Conservation (phyloP, 2,329 filamentous ascomycete species). For the Grosmannia huntii region DNA sequence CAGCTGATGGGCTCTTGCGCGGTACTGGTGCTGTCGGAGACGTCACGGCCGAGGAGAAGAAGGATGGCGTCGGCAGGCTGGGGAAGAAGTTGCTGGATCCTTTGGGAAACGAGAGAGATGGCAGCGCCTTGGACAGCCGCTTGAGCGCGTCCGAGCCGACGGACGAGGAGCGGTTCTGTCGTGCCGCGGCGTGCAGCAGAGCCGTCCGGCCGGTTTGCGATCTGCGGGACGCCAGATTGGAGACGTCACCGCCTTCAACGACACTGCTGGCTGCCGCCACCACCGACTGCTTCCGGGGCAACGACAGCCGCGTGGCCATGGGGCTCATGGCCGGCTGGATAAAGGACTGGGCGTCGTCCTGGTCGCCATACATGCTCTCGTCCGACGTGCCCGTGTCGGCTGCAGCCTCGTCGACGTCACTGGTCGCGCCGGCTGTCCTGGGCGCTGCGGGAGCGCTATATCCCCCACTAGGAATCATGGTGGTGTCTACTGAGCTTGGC, state of each 20-base stretch:
- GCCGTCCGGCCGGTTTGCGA: conserved; percentile 4
- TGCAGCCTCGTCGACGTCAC: neutral
- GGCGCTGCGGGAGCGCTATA: neutral
- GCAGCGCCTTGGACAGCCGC: conserved; percentile 42
- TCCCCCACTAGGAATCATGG: too few relatives aligned
- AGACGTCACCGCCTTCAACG: conserved; percentile 10
- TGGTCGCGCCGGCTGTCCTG: neutral
- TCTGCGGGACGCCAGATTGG: neutral
- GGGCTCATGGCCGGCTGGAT: conserved; percentile 47
- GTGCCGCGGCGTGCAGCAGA: conserved; percentile 2
- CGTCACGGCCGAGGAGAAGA: conserved; percentile 23
- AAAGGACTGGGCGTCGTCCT: conserved; percentile 46
- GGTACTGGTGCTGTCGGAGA: conserved; percentile 13
- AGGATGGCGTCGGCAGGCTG: conserved; percentile 22
- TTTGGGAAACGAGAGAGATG: conserved; percentile 36
- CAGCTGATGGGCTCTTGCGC: conserved; percentile 7
- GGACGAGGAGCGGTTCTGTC: conserved; percentile 39
- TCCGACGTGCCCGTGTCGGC: conserved; percentile 16
- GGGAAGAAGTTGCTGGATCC: conserved; percentile 22
- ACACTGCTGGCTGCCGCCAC: conserved; percentile 12
- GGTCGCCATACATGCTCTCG: conserved; percentile 26
- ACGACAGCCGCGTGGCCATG: conserved; percentile 41
- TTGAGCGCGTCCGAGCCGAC: conserved; percentile 44
- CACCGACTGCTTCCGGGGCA: conserved; percentile 32
- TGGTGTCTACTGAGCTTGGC: too few relatives aligned